phyloP scores from a whole-genome alignment of 257 asterid genomes.

The Knoxia roxburghii region DNA sequence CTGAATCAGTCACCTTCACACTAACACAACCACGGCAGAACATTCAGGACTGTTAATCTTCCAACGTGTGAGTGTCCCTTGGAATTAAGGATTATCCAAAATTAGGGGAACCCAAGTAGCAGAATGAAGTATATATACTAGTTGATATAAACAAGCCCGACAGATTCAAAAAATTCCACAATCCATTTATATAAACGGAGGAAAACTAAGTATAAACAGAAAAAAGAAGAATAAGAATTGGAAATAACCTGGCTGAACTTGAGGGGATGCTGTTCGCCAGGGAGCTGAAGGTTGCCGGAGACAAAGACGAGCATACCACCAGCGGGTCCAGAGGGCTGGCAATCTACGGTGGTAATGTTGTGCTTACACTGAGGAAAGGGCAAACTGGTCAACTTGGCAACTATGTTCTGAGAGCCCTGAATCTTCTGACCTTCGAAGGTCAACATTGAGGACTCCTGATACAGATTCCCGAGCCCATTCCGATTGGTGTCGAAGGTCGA shows the following conservation, averaged over 20 bases:
- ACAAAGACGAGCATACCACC: constrained; percentile 46
- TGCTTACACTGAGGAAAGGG: constrained; percentile 52
- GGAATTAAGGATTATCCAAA: too few relatives aligned
- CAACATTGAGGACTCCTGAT: constrained; percentile 42
- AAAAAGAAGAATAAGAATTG: not conserved
- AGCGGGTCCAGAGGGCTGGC: constrained; percentile 47
- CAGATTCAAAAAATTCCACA: not conserved
- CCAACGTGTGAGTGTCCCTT: too few relatives aligned
- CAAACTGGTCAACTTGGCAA: constrained; percentile 28
- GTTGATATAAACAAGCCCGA: not conserved
- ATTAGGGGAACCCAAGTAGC: not conserved
- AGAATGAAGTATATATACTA: not conserved
- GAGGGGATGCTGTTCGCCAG: constrained; percentile 46
- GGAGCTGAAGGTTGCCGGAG: constrained; percentile 38
- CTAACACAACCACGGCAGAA: not conserved
- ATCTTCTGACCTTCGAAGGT: constrained; percentile 44
- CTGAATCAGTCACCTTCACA: not conserved
- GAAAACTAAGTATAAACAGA: not conserved
- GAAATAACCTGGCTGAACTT: constrained; percentile 26
- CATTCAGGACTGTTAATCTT: too few relatives aligned
- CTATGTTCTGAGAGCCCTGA: constrained; percentile 35
- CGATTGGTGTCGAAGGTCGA: constrained; percentile 38
- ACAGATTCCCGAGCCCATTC: constrained; percentile 28
- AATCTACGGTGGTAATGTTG: constrained; percentile 37
- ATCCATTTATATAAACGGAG: not conserved